Evolutionary conservation across 2,329 filamentous ascomycete species (phyloP).

Genomic region (Chaetomium globosum): DNA sequence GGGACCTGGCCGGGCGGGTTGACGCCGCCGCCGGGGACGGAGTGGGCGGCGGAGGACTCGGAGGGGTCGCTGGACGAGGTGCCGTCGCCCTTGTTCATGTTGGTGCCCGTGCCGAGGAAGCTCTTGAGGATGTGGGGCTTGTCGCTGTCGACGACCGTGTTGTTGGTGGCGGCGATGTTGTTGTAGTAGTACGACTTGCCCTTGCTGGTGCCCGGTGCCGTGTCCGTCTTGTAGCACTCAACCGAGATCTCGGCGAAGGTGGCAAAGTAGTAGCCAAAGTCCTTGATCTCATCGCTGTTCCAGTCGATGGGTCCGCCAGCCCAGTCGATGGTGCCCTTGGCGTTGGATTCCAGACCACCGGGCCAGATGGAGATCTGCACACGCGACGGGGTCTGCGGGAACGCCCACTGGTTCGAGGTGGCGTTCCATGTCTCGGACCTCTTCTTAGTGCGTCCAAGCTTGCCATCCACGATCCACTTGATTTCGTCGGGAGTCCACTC

Average conservation of each 20-base stretch:
- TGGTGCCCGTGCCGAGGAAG: conserved; percentile 75
- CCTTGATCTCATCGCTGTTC: conserved; percentile 77
- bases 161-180: conserved; percentile 66
- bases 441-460: conserved; percentile 72
- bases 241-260: conserved; percentile 76
- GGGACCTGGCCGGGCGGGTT: conserved; percentile 32
- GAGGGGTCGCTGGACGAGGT: conserved; percentile 26
- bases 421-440: conserved; percentile 82
- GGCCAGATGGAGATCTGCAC: conserved; percentile 97
- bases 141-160: conserved; percentile 74
- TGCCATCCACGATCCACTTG: conserved; percentile 84
- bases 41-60: conserved; percentile 29
- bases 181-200: conserved; percentile 77
- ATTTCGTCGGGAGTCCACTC: conserved; percentile 87
- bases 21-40: conserved; percentile 41
- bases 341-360: conserved; percentile 77
- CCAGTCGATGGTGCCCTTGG: conserved; percentile 84
- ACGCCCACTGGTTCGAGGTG: conserved; percentile 79
- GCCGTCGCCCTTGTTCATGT: conserved; percentile 60
- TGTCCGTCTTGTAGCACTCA: conserved; percentile 74
- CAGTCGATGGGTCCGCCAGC: conserved; percentile 89
- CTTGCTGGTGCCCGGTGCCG: conserved; percentile 66
- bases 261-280: conserved; percentile 86
- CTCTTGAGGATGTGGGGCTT: conserved; percentile 76
- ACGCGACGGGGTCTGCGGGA: conserved; percentile 86